Base-by-base conservation (phyloP, 78 protist genomes). In the Isochrysis galbana region DNA sequence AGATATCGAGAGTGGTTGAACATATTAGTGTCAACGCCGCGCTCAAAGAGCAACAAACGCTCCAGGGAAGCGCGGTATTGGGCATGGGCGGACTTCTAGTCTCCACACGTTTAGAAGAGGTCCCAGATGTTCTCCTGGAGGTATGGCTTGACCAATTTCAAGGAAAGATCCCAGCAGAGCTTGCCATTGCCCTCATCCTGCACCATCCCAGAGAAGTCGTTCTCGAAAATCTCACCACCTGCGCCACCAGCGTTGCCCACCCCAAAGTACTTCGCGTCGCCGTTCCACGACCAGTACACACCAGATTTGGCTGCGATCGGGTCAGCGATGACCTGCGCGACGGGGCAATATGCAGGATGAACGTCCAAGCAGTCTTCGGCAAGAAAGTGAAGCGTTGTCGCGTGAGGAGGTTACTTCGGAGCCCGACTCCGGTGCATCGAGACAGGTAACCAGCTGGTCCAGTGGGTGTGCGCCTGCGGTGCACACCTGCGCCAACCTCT, bases 281-380 rank as follows among this genome's bases (percentile, higher is more conserved):
- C 92, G 83, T 90, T 90, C 92, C 92, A 90, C 17, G 42, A 14
- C 92, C 92, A 90, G 55, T 90, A 90, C 11, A 90, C 86, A 48
- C 92, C 92, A 1, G 86, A 70, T 36, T 90, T 90, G 26, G 11
- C 32, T 11, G 48, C 86, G 41, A 41, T 23, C n/a, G 72, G 34
- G 70, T 34, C 91, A 22, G 42, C 1, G 74, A 61, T 51, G 48
- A 2, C 1, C 91, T 61, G 91, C 44, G 82, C 61, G 67, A 1
- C 44, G n/a, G 38, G 26, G 11, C 67, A n/a, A n/a, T n/a, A n/a
- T n/a, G n/a, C n/a, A n/a, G n/a, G n/a, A n/a, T n/a, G n/a, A n/a
- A n/a, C n/a, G n/a, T n/a, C 87, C 34, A 45, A 17, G 25, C 45
- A 11, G 36, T 4, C 21, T 14, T 11, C 5, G 4, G 11, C 44